Evolutionary conservation across 2,329 filamentous ascomycete species (phyloP), one percentile per base, ranked within the genome.

Genomic region (Whalleya microplaca): DNA sequence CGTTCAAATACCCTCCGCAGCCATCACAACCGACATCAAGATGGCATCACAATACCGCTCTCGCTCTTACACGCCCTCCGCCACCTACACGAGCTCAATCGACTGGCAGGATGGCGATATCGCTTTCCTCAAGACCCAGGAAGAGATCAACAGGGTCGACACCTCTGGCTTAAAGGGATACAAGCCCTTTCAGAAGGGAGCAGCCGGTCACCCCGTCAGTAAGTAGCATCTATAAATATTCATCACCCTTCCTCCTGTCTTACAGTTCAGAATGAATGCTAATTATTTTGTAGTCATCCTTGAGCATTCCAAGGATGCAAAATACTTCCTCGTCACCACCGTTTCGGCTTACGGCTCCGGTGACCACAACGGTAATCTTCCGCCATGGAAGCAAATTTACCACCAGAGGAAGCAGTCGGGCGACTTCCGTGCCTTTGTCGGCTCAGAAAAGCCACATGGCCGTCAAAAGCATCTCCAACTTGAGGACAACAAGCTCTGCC

Each of bases 321-420:
- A 29, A 10, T 48, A 69, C 45, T 67, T 64, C 29, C 59, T 71
- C 2, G 53, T 75, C 46, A 69, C 66, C 0, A 70, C 72, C 0
- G 64, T 75, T 21, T 72, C 71, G 19, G 72, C 73, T 2, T 75
- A 72, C 56, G 32, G 48, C 9, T 70, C 68, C 1, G 55, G 59
- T 5, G 27, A 52, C 1, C 9, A 56, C 2, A 69, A 68, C 29
- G 27, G 58, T 40, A 64, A 65, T 41, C 58, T 64, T 0, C 54
- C 72, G 0, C 73, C 73, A 2, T 75, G 73, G 73, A 32, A 63
- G 9, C 70, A 74, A 43, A 0, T 0, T 0, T 23, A 0, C 18
- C 72, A 74, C 60, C 6, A 1, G 3, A 4, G 8, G 0, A 73
- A 75, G 42, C 16, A 20, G 1, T 37, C 20, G 1, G n/a, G 56